A percentile compares a stretch with the other conserved stretches of the same genome.
Evolutionary conservation across 257 asterid genomes (phyloP).

Genomic region (Jasminum sambac): DNA sequence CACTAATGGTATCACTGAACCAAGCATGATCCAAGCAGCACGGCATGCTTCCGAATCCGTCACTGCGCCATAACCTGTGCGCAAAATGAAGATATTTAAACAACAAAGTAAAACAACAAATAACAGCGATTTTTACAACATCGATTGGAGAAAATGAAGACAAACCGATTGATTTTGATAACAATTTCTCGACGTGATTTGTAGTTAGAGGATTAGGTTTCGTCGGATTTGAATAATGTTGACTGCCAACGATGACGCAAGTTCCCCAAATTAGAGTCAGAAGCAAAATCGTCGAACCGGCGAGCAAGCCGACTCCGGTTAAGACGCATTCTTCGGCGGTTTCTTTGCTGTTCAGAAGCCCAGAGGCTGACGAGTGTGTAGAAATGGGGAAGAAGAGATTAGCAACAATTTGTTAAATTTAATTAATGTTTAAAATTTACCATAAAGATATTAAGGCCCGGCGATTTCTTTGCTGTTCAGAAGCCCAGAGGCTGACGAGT

Average conservation of each 20-base stretch:
- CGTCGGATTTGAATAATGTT: conserved; percentile 17
- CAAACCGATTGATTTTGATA: conserved; percentile 51
- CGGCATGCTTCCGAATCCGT: conserved; percentile 25
- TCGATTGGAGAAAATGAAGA: neutral
- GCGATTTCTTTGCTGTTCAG: too few species aligned
- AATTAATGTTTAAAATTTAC: too few species aligned
- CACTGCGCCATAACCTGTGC: conserved; percentile 25
- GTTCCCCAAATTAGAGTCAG: conserved; percentile 69
- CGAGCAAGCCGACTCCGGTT: conserved; percentile 69
- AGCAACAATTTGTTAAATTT: neutral
- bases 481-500: too few species aligned
- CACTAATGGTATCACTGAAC: conserved; percentile 29
- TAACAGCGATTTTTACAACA: neutral
- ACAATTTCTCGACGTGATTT: conserved; percentile 32
- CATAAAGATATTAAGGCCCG: too few species aligned
- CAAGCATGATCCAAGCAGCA: conserved; percentile 33
- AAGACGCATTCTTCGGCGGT: conserved; percentile 49
- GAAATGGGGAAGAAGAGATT: neutral
- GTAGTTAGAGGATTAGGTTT: conserved; percentile 7
- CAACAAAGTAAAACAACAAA: neutral
- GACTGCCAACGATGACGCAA: conserved; percentile 47
- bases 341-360: conserved; percentile 51
- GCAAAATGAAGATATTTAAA: neutral
- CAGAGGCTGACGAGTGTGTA: conserved; percentile 42
- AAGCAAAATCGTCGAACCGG: conserved; percentile 67